Base-by-base conservation (phyloP, 495 filamentous ascomycete genomes). In the Podospora pseudocomata region DNA sequence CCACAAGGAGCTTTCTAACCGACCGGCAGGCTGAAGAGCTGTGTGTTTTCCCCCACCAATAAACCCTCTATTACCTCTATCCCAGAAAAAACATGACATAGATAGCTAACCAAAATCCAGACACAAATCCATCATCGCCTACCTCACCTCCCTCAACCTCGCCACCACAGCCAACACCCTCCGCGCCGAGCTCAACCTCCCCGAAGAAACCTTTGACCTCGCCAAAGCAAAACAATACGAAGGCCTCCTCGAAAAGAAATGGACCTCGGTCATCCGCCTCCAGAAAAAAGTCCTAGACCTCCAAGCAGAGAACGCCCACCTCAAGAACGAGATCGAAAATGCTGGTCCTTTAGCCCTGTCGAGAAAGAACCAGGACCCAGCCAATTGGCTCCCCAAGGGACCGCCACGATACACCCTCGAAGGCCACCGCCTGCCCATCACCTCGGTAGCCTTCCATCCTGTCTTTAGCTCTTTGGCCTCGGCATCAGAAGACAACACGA, bases 281-380 rank as follows among this genome's bases (percentile, higher is more conserved):
- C 92, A 96, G 79, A 94, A 91, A 79, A 96, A 92, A 92, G 93
- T 97, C 72, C 91, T 96, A 87, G 93, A 97, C 64, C 86, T 97
- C 20, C 94, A 97, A 80, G 82, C 88, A 54, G 86, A 86, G 72
- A 87, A 88, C 70, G 69, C 82, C 20, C 79, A 81, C 27, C 82
- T 97, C n/a, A 93, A 96, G 78, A 80, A 84, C 49, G 94, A 97
- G 77, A 78, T 97, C 60, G 92, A 96, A 27, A 93, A 94, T n/a
- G 91, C 92, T 1, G 89, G 90, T 2, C 90, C 90, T 20, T 32
- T 68, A 39, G 68, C 66, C 3, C 83, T 85, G 63, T 82, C 16
- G 26, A 62, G 30, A 27, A 62, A 86, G 68, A 95, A 92, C 72
- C 86, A 92, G 77, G 92, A 96, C 72, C 93, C 93, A 3, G 80